Conservation (phyloP, 371 early-diverging fungal species). For the Syncephalis plumigaleata region DNA sequence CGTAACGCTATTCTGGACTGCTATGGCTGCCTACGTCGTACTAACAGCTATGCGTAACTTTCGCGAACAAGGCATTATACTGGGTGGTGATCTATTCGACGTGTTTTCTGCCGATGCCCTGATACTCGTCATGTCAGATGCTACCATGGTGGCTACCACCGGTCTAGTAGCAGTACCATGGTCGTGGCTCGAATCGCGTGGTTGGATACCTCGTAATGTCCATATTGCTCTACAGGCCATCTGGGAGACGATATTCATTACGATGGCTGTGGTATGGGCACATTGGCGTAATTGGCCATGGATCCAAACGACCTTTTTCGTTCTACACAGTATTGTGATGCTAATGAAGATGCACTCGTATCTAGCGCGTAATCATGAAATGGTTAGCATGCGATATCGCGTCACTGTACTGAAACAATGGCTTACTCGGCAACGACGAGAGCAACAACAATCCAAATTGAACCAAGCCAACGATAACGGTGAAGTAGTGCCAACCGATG, state of each 20-base stretch:
- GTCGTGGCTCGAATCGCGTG: too few species aligned
- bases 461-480: too few species aligned
- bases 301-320: slow-evolving; percentile 80
- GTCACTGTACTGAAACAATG: too few species aligned
- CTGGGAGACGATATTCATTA: too few species aligned
- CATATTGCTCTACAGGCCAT: too few species aligned
- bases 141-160: slow-evolving; percentile 25
- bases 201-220: too few species aligned
- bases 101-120: slow-evolving; percentile 47
- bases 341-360: slow-evolving; percentile 93
- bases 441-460: too few species aligned
- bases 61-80: slow-evolving; percentile 50
- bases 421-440: too few species aligned
- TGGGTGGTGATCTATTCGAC: slow-evolving; percentile 35
- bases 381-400: too few species aligned
- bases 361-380: slow-evolving; percentile 9
- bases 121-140: slow-evolving; percentile 42
- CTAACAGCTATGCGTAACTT: slow-evolving; percentile 17
- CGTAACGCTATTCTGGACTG: slow-evolving; percentile 82
- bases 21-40: slow-evolving; percentile 58
- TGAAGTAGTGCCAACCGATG: too few species aligned
- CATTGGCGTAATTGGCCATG: slow-evolving; percentile 61
- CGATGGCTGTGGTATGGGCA: slow-evolving; percentile 7
- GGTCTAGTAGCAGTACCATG: too few species aligned
- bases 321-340: slow-evolving; percentile 77